Evolutionary conservation across 1,284 basidiomycete species (phyloP).

Genomic region (Chalciporus piperatoides): DNA sequence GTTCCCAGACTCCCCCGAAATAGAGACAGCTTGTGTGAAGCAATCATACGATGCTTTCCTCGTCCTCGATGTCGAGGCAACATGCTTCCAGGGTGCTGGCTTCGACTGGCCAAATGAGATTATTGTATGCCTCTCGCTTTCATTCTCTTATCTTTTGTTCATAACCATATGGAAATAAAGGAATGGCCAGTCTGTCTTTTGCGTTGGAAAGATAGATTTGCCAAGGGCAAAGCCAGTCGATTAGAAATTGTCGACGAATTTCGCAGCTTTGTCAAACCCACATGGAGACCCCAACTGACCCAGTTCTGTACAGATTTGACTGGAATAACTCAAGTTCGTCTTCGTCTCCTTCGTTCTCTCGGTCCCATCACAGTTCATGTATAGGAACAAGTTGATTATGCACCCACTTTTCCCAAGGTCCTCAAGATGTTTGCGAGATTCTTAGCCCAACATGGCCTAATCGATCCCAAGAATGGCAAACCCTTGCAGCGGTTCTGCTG

Average conservation of each 20-base stretch:
- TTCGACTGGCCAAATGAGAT: slow-evolving; percentile 90
- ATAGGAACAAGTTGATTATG: slow-evolving; percentile 75
- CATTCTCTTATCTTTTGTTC: slow-evolving; percentile 25
- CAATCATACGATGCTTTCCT: slow-evolving; percentile 71
- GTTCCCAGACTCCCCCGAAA: slow-evolving; percentile 1
- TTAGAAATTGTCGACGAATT: slow-evolving; percentile 78
- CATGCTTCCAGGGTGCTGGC: slow-evolving; percentile 63
- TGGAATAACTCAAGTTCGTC: slow-evolving; percentile 83
- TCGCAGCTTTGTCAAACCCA: slow-evolving; percentile 84
- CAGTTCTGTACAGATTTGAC: slow-evolving; percentile 86
- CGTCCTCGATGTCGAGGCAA: slow-evolving; percentile 88
- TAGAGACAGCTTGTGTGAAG: slow-evolving; percentile 27
- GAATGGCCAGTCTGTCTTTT: slow-evolving; percentile 89
- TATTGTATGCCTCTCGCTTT: slow-evolving; percentile 58
- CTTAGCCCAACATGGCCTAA: slow-evolving; percentile 61
- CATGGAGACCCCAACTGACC: slow-evolving; percentile 79
- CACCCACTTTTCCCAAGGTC: slow-evolving; percentile 75
- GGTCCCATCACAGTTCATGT: slow-evolving; percentile 6
- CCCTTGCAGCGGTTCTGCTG: slow-evolving; percentile 63
- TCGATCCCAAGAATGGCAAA: slow-evolving; percentile 54
- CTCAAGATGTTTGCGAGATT: slow-evolving; percentile 66
- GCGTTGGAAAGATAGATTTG: slow-evolving; percentile 69
- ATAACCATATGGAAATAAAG: slow-evolving; percentile 38
- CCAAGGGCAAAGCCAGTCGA: slow-evolving; percentile 48
- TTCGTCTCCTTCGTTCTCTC: slow-evolving; percentile 1